Percentiles rank a stretch among this genome's conserved stretches.
Conservation (phyloP, 1,139 yeast species). For the Pichia sp. region DNA sequence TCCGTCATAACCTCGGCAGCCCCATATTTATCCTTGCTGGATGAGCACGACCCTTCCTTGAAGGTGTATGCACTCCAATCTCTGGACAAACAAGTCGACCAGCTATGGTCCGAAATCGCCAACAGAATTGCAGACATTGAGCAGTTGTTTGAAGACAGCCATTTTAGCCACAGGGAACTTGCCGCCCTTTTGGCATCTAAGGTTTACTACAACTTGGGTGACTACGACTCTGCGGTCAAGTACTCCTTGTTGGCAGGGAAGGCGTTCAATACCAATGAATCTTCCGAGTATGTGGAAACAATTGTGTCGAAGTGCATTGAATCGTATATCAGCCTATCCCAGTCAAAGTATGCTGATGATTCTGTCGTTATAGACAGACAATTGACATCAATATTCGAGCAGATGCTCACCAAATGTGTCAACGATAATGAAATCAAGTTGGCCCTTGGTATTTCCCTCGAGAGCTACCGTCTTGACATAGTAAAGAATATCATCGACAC, state of each 20-base stretch:
- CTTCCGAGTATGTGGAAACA: slow-evolving; percentile 87
- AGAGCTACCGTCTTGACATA: slow-evolving; percentile 80
- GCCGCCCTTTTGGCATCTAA: slow-evolving; percentile 94
- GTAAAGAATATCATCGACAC: slow-evolving; percentile 60
- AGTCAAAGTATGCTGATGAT: slow-evolving; percentile 45
- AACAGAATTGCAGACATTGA: slow-evolving; percentile 82
- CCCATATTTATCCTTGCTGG: slow-evolving; percentile 82
- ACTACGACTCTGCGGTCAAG: slow-evolving; percentile 84
- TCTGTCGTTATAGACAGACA: slow-evolving; percentile 51
- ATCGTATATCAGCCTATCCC: slow-evolving; percentile 66
- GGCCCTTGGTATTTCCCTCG: slow-evolving; percentile 89
- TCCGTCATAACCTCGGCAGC: slow-evolving; percentile 62
- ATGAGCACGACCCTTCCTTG: slow-evolving; percentile 72
- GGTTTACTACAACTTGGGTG: slow-evolving; percentile 93
- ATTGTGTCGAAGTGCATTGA: slow-evolving; percentile 90
- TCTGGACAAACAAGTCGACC: slow-evolving; percentile 78
- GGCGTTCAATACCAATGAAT: slow-evolving; percentile 66
- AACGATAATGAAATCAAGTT: slow-evolving; percentile 66
- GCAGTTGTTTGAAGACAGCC: slow-evolving; percentile 81
- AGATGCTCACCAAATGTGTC: slow-evolving; percentile 80
- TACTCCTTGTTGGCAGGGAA: slow-evolving; percentile 84
- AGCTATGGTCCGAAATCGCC: slow-evolving; percentile 96
- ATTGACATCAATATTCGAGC: slow-evolving; percentile 69
- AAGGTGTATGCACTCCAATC: slow-evolving; percentile 83
- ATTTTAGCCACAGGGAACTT: slow-evolving; percentile 63